A percentile compares a stretch with the other conserved stretches of the same genome.
phyloP scores from a whole-genome alignment of 768 basidiomycete genomes.

The Auriculariales sp. region DNA sequence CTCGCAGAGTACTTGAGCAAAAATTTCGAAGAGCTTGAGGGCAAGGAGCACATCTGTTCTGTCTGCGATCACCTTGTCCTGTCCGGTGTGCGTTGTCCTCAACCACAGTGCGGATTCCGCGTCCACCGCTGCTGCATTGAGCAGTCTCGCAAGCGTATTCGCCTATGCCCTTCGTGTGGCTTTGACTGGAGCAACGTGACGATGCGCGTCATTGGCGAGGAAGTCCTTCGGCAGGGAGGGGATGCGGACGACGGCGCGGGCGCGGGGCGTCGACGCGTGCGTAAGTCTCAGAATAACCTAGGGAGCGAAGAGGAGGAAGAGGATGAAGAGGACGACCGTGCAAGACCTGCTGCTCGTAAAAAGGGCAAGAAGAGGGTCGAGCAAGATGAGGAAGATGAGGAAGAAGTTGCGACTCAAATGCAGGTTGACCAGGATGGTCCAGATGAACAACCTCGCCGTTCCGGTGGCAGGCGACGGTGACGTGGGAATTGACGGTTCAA shows the following conservation, averaged over 20 bases:
- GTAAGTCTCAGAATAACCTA: neutral
- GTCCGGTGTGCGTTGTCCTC: conserved; percentile 48
- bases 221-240: neutral
- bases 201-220: neutral
- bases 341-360: neutral
- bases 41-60: neutral
- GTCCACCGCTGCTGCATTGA: conserved; percentile 46
- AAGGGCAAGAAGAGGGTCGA: neutral
- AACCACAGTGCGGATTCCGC: conserved; percentile 43
- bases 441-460: too few species aligned
- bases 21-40: conserved; percentile 38
- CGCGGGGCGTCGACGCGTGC: neutral
- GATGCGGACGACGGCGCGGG: neutral
- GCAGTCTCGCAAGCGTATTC: conserved; percentile 12
- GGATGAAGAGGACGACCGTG: conserved; percentile 5
- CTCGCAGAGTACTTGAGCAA: conserved; percentile 58
- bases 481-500: too few species aligned
- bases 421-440: neutral
- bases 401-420: neutral
- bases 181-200: conserved; percentile 30
- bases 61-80: conserved; percentile 40
- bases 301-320: conserved; percentile 6
- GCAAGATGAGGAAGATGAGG: neutral
- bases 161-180: conserved; percentile 41
- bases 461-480: too few species aligned